Base-by-base conservation (phyloP, 192 early-diverging fungal genomes). In the Podila minutissima region DNA sequence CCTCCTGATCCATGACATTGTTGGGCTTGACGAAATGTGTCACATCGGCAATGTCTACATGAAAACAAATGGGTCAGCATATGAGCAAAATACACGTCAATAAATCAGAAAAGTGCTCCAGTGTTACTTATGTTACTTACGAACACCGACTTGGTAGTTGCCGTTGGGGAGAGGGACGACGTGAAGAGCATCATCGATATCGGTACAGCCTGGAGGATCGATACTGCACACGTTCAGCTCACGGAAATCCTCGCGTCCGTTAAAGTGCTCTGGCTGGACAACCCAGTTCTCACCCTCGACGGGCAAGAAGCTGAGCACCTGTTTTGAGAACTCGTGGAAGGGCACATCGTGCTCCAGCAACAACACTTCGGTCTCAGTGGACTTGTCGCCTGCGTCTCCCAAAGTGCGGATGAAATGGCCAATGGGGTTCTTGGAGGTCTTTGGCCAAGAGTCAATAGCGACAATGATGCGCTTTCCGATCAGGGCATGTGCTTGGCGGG, bases 171-270 rank as follows among this genome's bases (percentile, higher is more conserved):
- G 85, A 55, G 69, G 26, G 24, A 89, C 65, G 2, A 93, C 93
- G 72, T 99, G 98, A 38, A 99, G 88, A 1, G 98, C 97, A 87
- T 99, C 98, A 86, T 99, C 98, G 62, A 99, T 99, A 89, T 99
- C 98, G 0, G 97, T 98, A 90, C 98, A 99, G 8, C 96, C 94
- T 46, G 98, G 98, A 46, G 98, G 98, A 90, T 99, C 98, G 66
- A 99, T 99, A 83, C 95, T 96, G 86, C 97, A 98, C 2, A 99
- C 85, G 73, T 97, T 90, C 59, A 97, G 69, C 53, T 87, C 62
- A 49, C 98, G 89, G 70, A 98, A 91, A 77, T 99, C 98, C 19
- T 82, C 86, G 41, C 98, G 86, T 8, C 89, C 90, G 11, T 84
- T 81, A 41, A 93, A 88, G 72, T 96, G 91, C 8, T 93, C 85